These are phyloP conservation scores for Sporothrix curviconia DNA, from an alignment of 2,329 filamentous ascomycete species.

Conservation along the genomic window DNA sequence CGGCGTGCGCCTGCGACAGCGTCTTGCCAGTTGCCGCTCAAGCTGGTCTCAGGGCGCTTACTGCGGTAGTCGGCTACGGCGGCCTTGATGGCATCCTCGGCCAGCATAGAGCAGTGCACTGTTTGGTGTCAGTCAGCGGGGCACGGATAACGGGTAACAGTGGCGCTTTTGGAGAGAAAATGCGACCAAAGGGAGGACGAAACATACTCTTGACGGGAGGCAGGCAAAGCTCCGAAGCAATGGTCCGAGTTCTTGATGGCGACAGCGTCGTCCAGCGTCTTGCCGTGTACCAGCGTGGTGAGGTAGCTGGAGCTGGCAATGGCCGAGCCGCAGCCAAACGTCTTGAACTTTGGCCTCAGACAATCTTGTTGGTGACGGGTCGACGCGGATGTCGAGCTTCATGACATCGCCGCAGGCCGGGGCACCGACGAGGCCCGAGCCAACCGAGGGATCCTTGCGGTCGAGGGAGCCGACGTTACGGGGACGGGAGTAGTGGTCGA, in stretches of 20 bases:
- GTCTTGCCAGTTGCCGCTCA: slow-evolving; percentile 59
- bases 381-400: slow-evolving; percentile 89
- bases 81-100: slow-evolving; percentile 87
- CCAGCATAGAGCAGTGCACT: slow-evolving; percentile 91
- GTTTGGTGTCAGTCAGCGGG: too few relatives aligned
- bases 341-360: slow-evolving; percentile 98
- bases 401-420: slow-evolving; percentile 89
- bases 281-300: slow-evolving; percentile 79
- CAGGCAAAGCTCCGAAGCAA: slow-evolving; percentile 89
- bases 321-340: slow-evolving; percentile 87
- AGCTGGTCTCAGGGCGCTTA: slow-evolving; percentile 80
- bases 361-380: slow-evolving; percentile 80
- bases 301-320: slow-evolving; percentile 94
- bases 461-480: slow-evolving; percentile 52
- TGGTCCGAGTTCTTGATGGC: slow-evolving; percentile 95
- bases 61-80: slow-evolving; percentile 87
- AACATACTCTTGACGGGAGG: slow-evolving; percentile 78
- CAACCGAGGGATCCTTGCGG: slow-evolving; percentile 76
- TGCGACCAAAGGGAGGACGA: slow-evolving; percentile 68
- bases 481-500: slow-evolving; percentile 24
- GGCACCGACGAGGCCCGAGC: slow-evolving; percentile 86
- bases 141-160: too few relatives aligned
- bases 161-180: too few relatives aligned
- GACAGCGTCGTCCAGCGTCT: slow-evolving; percentile 89
- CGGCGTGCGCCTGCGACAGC: slow-evolving; percentile 13